Percentiles rank a stretch among this genome's conserved stretches.
phyloP scores from a whole-genome alignment of 805 yeast species.

The Kregervanrija delftensis region DNA sequence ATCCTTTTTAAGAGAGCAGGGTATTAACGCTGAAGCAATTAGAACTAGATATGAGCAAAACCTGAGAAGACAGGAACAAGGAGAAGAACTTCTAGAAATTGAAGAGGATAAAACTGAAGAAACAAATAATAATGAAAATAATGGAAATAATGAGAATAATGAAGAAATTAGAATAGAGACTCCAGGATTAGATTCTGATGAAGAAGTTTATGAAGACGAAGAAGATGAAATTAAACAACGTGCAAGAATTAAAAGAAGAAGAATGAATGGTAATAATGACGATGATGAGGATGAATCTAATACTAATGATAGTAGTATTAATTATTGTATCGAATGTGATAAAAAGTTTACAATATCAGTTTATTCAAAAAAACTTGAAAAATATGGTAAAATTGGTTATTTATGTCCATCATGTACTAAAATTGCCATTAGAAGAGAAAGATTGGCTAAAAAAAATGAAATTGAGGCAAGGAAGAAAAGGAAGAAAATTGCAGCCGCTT shows the following conservation, averaged over 20 bases:
- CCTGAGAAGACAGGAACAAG: conserved; percentile 28
- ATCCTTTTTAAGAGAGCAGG: conserved; percentile 80
- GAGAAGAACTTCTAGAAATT: conserved; percentile 12
- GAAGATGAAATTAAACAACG: conserved; percentile 31
- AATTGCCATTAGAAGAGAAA: conserved; percentile 34
- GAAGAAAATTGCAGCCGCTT: conserved; percentile 76
- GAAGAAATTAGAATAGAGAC: conserved; percentile 5
- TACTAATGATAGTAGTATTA: conserved; percentile 19
- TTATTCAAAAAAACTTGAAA: conserved; percentile 47
- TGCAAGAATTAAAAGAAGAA: conserved; percentile 15
- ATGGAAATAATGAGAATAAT: conserved; percentile 14
- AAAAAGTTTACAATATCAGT: conserved; percentile 53
- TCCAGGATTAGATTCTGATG: conserved; percentile 9
- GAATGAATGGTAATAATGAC: conserved; percentile 20
- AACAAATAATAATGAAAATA: conserved; percentile 5
- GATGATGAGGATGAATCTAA: conserved; percentile 40
- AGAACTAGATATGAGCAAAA: conserved; percentile 35
- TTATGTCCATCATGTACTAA: conserved; percentile 58
- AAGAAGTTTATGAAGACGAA: conserved; percentile 16
- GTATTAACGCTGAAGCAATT: conserved; percentile 78
- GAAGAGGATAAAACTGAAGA: conserved; percentile 9
- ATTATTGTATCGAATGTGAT: conserved; percentile 55
- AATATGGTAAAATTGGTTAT: conserved; percentile 51
- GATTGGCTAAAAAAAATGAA: conserved; percentile 43
- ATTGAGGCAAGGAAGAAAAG: conserved; percentile 64